Conservation (phyloP, 164 flowering plant genomes). For the Piper longum region DNA sequence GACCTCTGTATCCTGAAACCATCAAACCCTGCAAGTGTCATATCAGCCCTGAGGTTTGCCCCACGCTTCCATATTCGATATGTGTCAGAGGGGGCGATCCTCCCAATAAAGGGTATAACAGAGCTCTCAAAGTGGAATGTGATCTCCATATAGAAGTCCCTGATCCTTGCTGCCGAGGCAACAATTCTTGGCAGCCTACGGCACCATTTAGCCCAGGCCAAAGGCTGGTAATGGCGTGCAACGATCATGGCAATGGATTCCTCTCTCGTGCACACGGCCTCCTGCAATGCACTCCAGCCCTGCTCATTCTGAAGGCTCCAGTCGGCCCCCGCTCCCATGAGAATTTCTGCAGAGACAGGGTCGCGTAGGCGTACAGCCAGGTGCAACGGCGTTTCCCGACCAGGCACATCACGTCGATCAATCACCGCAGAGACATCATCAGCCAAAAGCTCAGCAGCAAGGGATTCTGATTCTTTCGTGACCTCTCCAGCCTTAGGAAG, state of each 20-base stretch:
- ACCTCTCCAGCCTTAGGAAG: conserved; percentile 81
- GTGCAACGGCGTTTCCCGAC: conserved; percentile 97
- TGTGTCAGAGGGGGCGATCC: conserved; percentile 98
- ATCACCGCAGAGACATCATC: conserved; percentile 67
- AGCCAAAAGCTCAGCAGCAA: conserved; percentile 67
- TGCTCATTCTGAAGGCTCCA: conserved; percentile 97
- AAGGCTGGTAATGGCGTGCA: conserved; percentile 92
- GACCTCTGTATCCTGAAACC: conserved; percentile 94
- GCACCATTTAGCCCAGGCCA: conserved; percentile 99
- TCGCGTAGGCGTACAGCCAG: conserved; percentile 81
- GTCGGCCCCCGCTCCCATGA: conserved; percentile 94
- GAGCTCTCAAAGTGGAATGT: conserved; percentile 97
- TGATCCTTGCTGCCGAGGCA: conserved; percentile 70
- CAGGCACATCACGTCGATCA: conserved; percentile 92
- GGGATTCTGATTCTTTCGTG: conserved; percentile 55
- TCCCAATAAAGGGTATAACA: conserved; percentile 87
- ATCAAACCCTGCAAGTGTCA: conserved; percentile 99
- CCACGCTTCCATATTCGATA: conserved; percentile 97
- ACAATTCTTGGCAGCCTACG: conserved; percentile 89
- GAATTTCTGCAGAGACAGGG: conserved; percentile 63
- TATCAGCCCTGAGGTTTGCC: conserved; percentile 91
- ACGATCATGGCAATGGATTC: conserved; percentile 89
- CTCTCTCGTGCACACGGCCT: conserved; percentile 89
- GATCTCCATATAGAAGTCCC: conserved; percentile 98
- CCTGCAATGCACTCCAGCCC: conserved; percentile 98